These are phyloP conservation scores for Ensete glaucum DNA, from an alignment of 176 grass and related monocot species.

Conservation along the genomic window DNA sequence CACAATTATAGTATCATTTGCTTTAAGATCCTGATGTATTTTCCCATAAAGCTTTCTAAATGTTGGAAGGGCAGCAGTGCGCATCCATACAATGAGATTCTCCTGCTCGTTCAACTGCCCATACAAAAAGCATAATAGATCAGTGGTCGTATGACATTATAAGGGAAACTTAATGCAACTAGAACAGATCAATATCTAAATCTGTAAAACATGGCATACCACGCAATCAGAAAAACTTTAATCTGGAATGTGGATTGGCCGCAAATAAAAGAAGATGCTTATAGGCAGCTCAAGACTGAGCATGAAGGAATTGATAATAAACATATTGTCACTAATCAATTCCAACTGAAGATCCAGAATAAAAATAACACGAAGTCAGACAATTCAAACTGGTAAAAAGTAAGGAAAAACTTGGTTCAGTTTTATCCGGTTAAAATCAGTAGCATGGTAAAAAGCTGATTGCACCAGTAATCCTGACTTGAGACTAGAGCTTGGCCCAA, in stretches of 20 bases:
- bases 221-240: neutral
- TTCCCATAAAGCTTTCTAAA: conserved; percentile 68
- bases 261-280: neutral
- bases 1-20: conserved; percentile 33
- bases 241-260: neutral
- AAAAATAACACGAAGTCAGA: neutral
- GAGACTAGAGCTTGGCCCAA: too few species aligned
- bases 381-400: neutral
- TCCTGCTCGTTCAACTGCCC: conserved; percentile 56
- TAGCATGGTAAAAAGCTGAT: too few species aligned
- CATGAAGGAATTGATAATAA: neutral
- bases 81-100: conserved; percentile 72
- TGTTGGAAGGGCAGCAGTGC: conserved; percentile 50
- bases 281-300: neutral
- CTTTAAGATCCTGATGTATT: conserved; percentile 44
- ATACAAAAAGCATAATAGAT: neutral
- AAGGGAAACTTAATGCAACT: neutral
- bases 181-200: neutral
- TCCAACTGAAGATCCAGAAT: neutral
- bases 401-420: neutral
- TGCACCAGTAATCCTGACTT: too few species aligned
- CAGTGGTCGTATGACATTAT: neutral
- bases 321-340: neutral
- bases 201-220: neutral
- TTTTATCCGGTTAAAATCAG: neutral